Conservation (phyloP, 441 rosid genomes). For the Omphalea diandra region DNA sequence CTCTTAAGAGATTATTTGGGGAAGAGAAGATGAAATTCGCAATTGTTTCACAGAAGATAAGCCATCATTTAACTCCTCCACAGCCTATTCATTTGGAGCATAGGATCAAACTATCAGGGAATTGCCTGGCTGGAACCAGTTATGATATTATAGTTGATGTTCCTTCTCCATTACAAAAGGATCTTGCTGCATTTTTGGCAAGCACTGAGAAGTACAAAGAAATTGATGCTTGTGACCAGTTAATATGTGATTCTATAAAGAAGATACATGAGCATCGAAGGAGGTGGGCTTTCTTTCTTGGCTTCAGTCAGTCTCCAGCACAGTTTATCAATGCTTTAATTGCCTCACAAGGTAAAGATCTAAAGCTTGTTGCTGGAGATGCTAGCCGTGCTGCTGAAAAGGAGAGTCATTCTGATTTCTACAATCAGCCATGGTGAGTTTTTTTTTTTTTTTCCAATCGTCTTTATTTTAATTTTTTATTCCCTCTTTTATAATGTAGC, state of each 20-base stretch:
- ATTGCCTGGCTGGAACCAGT: conserved; percentile 60
- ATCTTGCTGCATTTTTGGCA: conserved; percentile 37
- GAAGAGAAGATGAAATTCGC: conserved; percentile 68
- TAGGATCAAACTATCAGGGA: conserved; percentile 69
- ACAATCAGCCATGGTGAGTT: conserved; percentile 63
- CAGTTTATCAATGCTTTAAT: conserved; percentile 61
- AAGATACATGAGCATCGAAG: conserved; percentile 60
- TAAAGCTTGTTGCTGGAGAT: conserved; percentile 66
- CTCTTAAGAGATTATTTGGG: conserved; percentile 65
- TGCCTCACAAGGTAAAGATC: conserved; percentile 71
- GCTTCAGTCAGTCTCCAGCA: conserved; percentile 76
- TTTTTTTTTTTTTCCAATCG: not conserved
- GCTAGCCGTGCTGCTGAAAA: conserved; percentile 46
- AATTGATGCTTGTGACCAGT: conserved; percentile 57
- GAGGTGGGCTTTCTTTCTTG: conserved; percentile 77
- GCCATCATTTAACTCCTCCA: conserved; percentile 53
- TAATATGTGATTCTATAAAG: conserved; percentile 52
- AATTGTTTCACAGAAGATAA: conserved; percentile 53
- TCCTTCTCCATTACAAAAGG: conserved; percentile 59
- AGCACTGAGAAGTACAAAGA: conserved; percentile 55
- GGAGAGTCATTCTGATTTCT: conserved; percentile 56
- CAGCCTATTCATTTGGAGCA: conserved; percentile 78
- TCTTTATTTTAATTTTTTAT: not conserved
- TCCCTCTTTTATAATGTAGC: conserved; percentile 7
- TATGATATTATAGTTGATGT: conserved; percentile 70